A percentile compares a stretch with the other conserved stretches of the same genome.
Conservation (phyloP, 345 rosid genomes). For the thale cress (Arabidopsis thaliana) region DNA sequence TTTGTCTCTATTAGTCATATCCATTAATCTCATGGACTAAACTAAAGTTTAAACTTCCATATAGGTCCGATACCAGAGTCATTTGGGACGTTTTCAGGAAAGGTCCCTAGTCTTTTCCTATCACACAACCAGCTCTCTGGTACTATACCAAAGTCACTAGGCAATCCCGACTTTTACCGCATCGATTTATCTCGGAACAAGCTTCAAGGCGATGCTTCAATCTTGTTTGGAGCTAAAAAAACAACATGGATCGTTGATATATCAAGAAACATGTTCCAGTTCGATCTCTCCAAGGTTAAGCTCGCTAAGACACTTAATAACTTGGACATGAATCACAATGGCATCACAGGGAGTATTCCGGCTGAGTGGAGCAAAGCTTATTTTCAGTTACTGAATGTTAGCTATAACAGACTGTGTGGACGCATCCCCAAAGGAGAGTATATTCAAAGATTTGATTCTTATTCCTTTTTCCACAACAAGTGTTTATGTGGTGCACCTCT, state of each 20-base stretch:
- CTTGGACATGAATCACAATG: slow-evolving; percentile 70
- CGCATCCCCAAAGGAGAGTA: slow-evolving; percentile 63
- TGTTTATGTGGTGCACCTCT: slow-evolving; percentile 87
- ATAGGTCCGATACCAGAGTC: slow-evolving; percentile 64
- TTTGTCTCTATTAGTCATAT: not conserved
- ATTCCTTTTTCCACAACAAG: slow-evolving; percentile 60
- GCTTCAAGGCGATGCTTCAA: slow-evolving; percentile 66
- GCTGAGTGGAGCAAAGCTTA: slow-evolving; percentile 38
- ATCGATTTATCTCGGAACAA: slow-evolving; percentile 68
- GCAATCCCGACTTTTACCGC: slow-evolving; percentile 48
- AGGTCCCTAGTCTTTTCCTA: slow-evolving; percentile 46
- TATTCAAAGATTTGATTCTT: slow-evolving; percentile 61
- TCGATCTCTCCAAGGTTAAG: slow-evolving; percentile 58
- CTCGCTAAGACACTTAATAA: slow-evolving; percentile 44
- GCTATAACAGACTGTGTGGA: slow-evolving; percentile 77
- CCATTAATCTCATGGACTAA: not conserved
- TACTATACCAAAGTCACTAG: slow-evolving; percentile 59
- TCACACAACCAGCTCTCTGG: slow-evolving; percentile 77
- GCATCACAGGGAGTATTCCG: slow-evolving; percentile 63
- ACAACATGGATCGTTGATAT: slow-evolving; percentile 50
- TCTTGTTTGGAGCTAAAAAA: slow-evolving; percentile 64
- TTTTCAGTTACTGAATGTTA: slow-evolving; percentile 58
- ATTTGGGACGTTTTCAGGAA: slow-evolving; percentile 51
- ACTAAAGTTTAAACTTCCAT: not conserved
- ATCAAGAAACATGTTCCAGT: slow-evolving; percentile 64